Evolutionary conservation across 805 yeast genomes (phyloP), one percentile per base, ranked within the genome.

Genomic region (Lipomyces kockii): DNA sequence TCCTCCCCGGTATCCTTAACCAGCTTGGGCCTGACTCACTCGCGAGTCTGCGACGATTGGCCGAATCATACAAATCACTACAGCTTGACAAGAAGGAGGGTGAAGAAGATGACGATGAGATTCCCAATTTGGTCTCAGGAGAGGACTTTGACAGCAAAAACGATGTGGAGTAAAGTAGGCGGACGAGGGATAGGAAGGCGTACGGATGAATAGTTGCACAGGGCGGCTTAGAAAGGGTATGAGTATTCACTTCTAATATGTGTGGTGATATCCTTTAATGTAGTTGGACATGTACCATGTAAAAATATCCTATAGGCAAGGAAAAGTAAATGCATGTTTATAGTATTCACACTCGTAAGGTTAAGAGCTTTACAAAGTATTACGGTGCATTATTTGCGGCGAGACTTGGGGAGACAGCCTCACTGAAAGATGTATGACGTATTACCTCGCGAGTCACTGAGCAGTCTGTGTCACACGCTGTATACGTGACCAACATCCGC

Each of bases 21-120:
- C 97, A 93, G 85, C 86, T 94, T 83, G 97, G 98, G 78, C 91
- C 97, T 75, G 98, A 94, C 82, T 91, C 95, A 83, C 87, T 92
- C 80, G 90, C 89, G 79, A 88, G 91, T 82, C 86, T 94, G 81
- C 89, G 91, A 80, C 86, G 89, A 83, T 85, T 94, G 81, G 97
- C 98, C 71, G 90, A 90, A 82, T 93, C 90, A 81, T 82, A 91
- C 81, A 93, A 91, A 84, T 71, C 73, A 58, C 60, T 71, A 62
- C 71, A 71, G 66, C 81, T 83, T 72, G 83, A 84, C 76, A 76
- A 78, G 74, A 78, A 78, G 73, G 79, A 79, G 58, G 75, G 72
- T 57, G 86, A 80, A 67, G 84, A 80, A 73, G 81, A 79, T 63
- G 85, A 83, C 70, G 86, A 82, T 67, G 88, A 84, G 73, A 83